Evolutionary conservation across 441 rosid genomes (phyloP).

Genomic region (Gossypium davidsonii): DNA sequence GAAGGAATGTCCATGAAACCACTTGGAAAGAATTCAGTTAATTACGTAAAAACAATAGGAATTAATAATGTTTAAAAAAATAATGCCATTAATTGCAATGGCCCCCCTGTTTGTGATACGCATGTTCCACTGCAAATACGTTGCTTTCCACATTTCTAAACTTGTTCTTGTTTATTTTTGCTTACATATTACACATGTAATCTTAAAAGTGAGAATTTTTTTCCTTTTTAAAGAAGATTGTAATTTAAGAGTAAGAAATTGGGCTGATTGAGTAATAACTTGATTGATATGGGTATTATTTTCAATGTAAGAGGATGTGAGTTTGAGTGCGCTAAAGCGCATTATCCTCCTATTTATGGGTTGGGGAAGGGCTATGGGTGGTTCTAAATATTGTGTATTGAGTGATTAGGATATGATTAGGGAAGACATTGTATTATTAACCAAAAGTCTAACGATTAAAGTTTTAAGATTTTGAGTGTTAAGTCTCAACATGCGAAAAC

Average conservation of each 20-base stretch:
- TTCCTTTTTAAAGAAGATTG: no score
- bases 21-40: background rate
- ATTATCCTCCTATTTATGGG: no score
- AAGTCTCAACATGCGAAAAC: no score
- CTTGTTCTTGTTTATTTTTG: background rate
- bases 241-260: no score
- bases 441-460: no score
- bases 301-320: fast-evolving
- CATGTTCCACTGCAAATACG: background rate
- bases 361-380: fast-evolving
- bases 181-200: background rate
- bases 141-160: background rate
- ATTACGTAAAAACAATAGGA: background rate
- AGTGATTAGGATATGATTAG: no score
- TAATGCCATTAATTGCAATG: background rate
- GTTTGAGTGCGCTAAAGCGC: fast-evolving
- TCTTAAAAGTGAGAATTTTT: no score
- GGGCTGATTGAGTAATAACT: no score
- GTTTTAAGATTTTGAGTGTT: no score
- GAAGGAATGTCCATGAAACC: background rate
- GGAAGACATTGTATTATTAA: no score
- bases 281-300: no score
- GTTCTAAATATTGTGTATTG: no score
- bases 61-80: background rate
- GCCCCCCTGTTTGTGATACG: background rate